phyloP scores from a whole-genome alignment of 2,329 filamentous ascomycete species.

The Paecilomyces niveus region DNA sequence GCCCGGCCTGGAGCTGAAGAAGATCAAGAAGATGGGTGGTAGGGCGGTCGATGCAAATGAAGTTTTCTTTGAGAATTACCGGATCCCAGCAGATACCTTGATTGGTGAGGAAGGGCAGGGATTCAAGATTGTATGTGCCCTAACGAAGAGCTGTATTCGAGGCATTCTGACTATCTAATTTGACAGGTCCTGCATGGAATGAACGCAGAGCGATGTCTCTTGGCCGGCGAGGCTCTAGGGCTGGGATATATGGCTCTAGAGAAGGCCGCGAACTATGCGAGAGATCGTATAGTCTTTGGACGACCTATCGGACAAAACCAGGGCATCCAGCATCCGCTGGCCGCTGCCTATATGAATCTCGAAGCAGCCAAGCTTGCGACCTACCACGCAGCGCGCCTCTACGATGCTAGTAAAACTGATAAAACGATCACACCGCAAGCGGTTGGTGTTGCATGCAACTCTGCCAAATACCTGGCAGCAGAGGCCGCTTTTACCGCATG shows the following conservation, averaged over 20 bases:
- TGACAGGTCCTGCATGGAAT: slow-evolving; percentile 61
- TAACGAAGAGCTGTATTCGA: neutral
- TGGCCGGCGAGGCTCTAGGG: slow-evolving; percentile 73
- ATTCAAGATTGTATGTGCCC: slow-evolving; percentile 56
- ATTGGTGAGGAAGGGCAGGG: slow-evolving; percentile 69
- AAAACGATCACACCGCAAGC: slow-evolving; percentile 46
- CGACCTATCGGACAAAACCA: slow-evolving; percentile 55
- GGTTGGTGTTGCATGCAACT: slow-evolving; percentile 60
- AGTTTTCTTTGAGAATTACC: slow-evolving; percentile 78
- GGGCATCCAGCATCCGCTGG: slow-evolving; percentile 53
- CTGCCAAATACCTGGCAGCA: slow-evolving; percentile 60
- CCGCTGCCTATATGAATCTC: slow-evolving; percentile 53
- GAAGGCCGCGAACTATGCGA: slow-evolving; percentile 58
- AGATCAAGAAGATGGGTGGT: slow-evolving; percentile 80
- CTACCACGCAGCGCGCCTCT: slow-evolving; percentile 54
- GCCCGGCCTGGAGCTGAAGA: slow-evolving; percentile 58
- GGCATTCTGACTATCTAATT: neutral
- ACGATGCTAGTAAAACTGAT: slow-evolving; percentile 48
- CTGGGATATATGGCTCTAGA: slow-evolving; percentile 66
- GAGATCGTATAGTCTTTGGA: slow-evolving; percentile 55
- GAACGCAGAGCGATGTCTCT: slow-evolving; percentile 69
- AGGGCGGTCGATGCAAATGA: slow-evolving; percentile 78
- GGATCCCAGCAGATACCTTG: slow-evolving; percentile 55
- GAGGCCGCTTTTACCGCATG: slow-evolving; percentile 56
- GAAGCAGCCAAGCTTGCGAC: slow-evolving; percentile 56